Percentiles rank a stretch among this genome's conserved stretches.
phyloP scores from a whole-genome alignment of 345 rosid species.

The Populus ilicifolia region DNA sequence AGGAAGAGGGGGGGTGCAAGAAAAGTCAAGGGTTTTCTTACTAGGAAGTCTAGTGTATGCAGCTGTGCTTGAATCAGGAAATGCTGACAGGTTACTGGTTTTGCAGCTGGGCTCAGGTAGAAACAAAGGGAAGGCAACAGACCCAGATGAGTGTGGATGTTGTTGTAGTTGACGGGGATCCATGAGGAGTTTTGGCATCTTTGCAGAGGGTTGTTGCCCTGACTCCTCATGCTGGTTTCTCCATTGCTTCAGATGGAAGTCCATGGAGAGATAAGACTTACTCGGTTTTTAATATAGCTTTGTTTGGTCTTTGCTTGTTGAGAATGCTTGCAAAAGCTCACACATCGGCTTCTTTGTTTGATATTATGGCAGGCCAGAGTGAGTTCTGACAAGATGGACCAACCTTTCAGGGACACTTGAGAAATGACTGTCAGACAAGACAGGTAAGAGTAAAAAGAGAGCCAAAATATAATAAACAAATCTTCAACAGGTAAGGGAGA shows the following conservation, averaged over 20 bases:
- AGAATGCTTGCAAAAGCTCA: constrained; percentile 20
- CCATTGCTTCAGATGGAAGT: constrained; percentile 94
- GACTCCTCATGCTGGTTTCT: constrained; percentile 61
- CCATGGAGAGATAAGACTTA: constrained; percentile 47
- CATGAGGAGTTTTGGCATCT: constrained; percentile 68
- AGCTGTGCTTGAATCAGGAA: constrained; percentile 37
- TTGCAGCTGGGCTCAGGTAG: constrained; percentile 52
- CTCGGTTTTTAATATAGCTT: background rate
- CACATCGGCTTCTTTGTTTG: too few relatives aligned
- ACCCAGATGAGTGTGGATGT: constrained; percentile 29
- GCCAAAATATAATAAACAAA: background rate
- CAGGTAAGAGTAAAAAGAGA: constrained; percentile 27
- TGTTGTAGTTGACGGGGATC: constrained; percentile 25
- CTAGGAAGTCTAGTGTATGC: constrained; percentile 46
- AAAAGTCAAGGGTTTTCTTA: constrained; percentile 24
- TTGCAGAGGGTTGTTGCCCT: constrained; percentile 53
- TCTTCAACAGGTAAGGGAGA: background rate
- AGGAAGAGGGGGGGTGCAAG: background rate
- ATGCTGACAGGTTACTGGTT: constrained; percentile 47
- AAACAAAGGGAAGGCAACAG: constrained; percentile 76
- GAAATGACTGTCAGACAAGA: constrained; percentile 69
- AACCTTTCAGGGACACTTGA: constrained; percentile 33
- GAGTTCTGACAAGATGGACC: constrained; percentile 49
- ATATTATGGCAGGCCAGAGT: constrained; percentile 1
- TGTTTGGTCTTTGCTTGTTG: constrained; percentile 13